These are phyloP conservation scores for Boletus rubropictus DNA, from an alignment of 768 basidiomycete species.

Conservation along the genomic window DNA sequence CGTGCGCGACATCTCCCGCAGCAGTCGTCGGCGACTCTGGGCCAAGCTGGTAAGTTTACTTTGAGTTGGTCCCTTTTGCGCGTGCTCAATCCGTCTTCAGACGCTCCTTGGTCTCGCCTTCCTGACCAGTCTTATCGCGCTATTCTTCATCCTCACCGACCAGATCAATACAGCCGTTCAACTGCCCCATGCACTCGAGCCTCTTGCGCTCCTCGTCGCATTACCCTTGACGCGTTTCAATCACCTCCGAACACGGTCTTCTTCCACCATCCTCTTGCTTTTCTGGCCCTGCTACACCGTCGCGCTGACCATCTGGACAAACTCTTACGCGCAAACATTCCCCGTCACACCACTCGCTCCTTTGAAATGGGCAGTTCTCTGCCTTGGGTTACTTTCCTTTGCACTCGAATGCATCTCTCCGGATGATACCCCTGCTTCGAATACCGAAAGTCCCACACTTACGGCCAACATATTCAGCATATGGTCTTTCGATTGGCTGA, in stretches of 20 bases:
- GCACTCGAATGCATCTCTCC: conserved; percentile 66
- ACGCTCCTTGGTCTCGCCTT: conserved; percentile 43
- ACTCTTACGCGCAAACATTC: conserved; percentile 44
- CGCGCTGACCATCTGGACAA: conserved; percentile 48
- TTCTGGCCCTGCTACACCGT: conserved; percentile 74
- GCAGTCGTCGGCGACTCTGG: conserved; percentile 47
- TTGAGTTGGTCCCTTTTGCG: background rate
- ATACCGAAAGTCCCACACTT: conserved; percentile 60
- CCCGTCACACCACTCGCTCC: conserved; percentile 34
- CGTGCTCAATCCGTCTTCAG: conserved; percentile 31
- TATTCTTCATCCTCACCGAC: conserved; percentile 35
- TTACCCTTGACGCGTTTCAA: conserved; percentile 56
- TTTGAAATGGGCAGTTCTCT: conserved; percentile 40
- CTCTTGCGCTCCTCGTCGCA: conserved; percentile 45
- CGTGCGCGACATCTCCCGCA: conserved; percentile 34
- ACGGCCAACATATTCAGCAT: conserved; percentile 78
- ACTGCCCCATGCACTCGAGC: conserved; percentile 53
- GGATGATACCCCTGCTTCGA: conserved; percentile 40
- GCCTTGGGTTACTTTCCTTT: conserved; percentile 51
- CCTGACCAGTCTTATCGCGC: conserved; percentile 39
- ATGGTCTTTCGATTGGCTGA: conserved; percentile 87
- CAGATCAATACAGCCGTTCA: conserved; percentile 36
- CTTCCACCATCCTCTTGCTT: conserved; percentile 67
- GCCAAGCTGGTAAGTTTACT: conserved; percentile 59
- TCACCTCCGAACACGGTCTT: conserved; percentile 62